phyloP scores from a whole-genome alignment of 345 rosid genomes.

The Nephelium lappaceum region DNA sequence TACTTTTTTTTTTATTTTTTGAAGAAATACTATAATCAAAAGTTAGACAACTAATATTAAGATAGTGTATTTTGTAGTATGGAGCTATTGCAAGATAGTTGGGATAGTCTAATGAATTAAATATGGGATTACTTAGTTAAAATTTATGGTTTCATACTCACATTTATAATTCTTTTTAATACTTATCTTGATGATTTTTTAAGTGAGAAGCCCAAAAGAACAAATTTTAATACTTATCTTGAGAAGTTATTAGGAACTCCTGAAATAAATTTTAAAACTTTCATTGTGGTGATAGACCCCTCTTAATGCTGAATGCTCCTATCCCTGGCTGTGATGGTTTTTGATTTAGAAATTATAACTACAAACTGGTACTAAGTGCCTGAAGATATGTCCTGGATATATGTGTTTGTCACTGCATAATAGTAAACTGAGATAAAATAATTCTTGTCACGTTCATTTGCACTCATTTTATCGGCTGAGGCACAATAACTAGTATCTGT shows the following conservation, averaged over 20 bases:
- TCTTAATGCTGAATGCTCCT: background rate
- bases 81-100: background rate
- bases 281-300: background rate
- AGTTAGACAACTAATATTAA: background rate
- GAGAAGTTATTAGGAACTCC: background rate
- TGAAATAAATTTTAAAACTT: background rate
- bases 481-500: background rate
- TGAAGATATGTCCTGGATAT: background rate
- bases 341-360: background rate
- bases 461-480: background rate
- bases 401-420: background rate
- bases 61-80: background rate
- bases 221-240: background rate
- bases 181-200: background rate
- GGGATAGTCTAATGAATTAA: background rate
- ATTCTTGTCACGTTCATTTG: no score
- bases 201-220: background rate
- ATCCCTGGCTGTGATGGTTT: background rate
- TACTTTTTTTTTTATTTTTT: no score
- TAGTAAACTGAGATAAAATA: background rate
- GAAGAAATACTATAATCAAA: no score
- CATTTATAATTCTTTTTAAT: background rate
- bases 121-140: background rate
- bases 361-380: background rate
- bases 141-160: background rate